Evolutionary conservation across 1,284 basidiomycete genomes (phyloP), one percentile per base, ranked within the genome.

Genomic region (Stygiomarasmius scandens): DNA sequence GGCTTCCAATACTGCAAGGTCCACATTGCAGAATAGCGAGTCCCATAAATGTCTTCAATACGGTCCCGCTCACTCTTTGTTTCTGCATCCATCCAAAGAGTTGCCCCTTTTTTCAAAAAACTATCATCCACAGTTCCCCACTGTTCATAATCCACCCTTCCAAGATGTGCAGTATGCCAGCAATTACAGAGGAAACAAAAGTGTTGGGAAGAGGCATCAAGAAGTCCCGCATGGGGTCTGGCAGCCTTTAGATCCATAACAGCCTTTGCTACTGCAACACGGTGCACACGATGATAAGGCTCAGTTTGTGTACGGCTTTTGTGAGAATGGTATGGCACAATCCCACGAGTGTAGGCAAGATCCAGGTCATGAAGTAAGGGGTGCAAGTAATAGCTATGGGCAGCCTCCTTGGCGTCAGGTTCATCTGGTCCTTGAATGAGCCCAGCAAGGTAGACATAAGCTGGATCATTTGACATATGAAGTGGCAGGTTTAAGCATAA

Each of bases 401-500:
- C 32, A 36, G 55, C 55, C 23, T 50, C 46, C 43, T 29, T 45
- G 5, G 46, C 12, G 14, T 46, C 29, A 20, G 59, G 59, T 55
- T 60, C 56, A 32, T 45, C 16, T 12, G 34, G 52, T 2, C 59
- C 59, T 43, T 46, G 48, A 12, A 60, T 60, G n/a, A 60, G 14
- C n/a, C 58, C 58, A 9, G 52, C 25, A 12, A 60, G 47, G 32
- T 58, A 55, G 8, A 44, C 54, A 38, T 58, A 60, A 16, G 54
- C 55, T 6, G 24, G 24, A 23, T 60, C 55, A 22, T 58, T 52
- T 16, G 38, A 8, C n/a, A 60, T 49, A 19, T 46, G n/a, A 5
- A 43, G 41, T 4, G 45, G 52, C 22, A 54, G 52, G 43, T 54
- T 54, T 12, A 54, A 24, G 20, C 52, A 54, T 5, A 20, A 19